A percentile compares a stretch with the other conserved stretches of the same genome.
These are phyloP conservation scores for Rhododendron mucronatum DNA, from an alignment of 148 eudicot genomes.

Conservation along the genomic window DNA sequence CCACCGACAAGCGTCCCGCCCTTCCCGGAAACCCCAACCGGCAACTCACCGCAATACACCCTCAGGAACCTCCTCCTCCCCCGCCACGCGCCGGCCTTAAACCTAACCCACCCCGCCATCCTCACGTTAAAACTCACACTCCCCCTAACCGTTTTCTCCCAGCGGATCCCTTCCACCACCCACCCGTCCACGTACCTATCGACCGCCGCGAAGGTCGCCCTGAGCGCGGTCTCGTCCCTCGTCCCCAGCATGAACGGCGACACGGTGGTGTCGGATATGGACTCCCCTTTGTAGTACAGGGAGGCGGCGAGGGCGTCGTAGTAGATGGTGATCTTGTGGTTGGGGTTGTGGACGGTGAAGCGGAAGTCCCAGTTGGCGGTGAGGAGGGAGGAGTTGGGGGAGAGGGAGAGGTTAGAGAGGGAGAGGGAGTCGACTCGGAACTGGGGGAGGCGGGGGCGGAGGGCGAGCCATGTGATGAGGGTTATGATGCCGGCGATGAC, in stretches of 20 bases:
- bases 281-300: constrained; percentile 22
- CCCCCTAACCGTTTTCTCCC: constrained; percentile 28
- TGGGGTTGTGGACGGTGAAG: constrained; percentile 41
- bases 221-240: constrained; percentile 22
- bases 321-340: constrained; percentile 31
- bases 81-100: constrained; percentile 59
- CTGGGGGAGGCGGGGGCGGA: constrained; percentile 69
- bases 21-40: constrained; percentile 25
- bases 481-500: constrained; percentile 44
- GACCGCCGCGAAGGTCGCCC: constrained; percentile 34
- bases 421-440: constrained; percentile 50
- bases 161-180: constrained; percentile 22
- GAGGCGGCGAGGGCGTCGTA: constrained; percentile 35
- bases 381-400: constrained; percentile 21
- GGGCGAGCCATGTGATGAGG: constrained; percentile 66
- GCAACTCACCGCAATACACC: constrained; percentile 49
- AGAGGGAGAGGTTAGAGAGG: constrained; percentile 40
- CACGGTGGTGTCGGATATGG: constrained; percentile 31
- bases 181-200: constrained; percentile 24
- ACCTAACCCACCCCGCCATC: constrained; percentile 41
- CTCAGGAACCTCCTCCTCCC: constrained; percentile 43
- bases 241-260: constrained; percentile 54
- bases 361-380: constrained; percentile 31
- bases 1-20: constrained; percentile 32
- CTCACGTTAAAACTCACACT: constrained; percentile 40